A percentile compares a stretch with the other conserved stretches of the same genome.
These are phyloP conservation scores for Umbelopsis sp. DNA, from an alignment of 192 early-diverging fungal genomes.

Conservation along the genomic window DNA sequence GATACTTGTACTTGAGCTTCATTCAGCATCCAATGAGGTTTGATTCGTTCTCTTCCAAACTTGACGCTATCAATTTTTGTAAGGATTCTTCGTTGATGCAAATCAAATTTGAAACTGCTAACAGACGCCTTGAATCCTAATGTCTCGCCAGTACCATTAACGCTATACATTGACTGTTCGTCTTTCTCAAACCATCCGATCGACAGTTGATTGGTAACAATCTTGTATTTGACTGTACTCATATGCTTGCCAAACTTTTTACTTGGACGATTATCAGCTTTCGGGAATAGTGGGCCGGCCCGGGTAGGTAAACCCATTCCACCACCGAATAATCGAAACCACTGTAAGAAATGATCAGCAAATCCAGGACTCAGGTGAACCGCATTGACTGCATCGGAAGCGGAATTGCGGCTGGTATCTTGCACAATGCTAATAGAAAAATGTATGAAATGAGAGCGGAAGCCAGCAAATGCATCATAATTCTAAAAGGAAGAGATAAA, in stretches of 20 bases:
- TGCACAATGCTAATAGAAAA: slow-evolving; percentile 44
- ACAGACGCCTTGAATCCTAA: slow-evolving; percentile 45
- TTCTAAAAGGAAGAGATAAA: slow-evolving; percentile 21
- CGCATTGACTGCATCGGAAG: slow-evolving; percentile 34
- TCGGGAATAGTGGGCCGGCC: slow-evolving; percentile 43
- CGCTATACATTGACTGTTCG: slow-evolving; percentile 27
- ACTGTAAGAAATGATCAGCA: slow-evolving; percentile 40
- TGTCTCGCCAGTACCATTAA: slow-evolving; percentile 31
- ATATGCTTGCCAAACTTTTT: slow-evolving; percentile 47
- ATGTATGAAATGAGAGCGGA: slow-evolving; percentile 51
- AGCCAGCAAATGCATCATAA: slow-evolving; percentile 49
- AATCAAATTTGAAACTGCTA: slow-evolving; percentile 39
- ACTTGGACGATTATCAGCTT: slow-evolving; percentile 26
- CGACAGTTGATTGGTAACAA: slow-evolving; percentile 34
- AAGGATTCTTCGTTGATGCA: slow-evolving; percentile 42
- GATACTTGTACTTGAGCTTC: slow-evolving; percentile 47
- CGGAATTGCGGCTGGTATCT: not conserved
- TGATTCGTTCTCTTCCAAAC: slow-evolving; percentile 34
- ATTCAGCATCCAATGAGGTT: slow-evolving; percentile 40
- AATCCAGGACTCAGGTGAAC: slow-evolving; percentile 43
- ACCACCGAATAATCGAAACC: slow-evolving; percentile 48
- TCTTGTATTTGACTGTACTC: slow-evolving; percentile 46
- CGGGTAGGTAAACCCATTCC: slow-evolving; percentile 46
- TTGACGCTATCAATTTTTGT: slow-evolving; percentile 20
- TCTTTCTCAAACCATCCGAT: slow-evolving; percentile 47